Evolutionary conservation across 345 rosid species (phyloP), one percentile per base, ranked within the genome.

Genomic region (Brassica carinata): DNA sequence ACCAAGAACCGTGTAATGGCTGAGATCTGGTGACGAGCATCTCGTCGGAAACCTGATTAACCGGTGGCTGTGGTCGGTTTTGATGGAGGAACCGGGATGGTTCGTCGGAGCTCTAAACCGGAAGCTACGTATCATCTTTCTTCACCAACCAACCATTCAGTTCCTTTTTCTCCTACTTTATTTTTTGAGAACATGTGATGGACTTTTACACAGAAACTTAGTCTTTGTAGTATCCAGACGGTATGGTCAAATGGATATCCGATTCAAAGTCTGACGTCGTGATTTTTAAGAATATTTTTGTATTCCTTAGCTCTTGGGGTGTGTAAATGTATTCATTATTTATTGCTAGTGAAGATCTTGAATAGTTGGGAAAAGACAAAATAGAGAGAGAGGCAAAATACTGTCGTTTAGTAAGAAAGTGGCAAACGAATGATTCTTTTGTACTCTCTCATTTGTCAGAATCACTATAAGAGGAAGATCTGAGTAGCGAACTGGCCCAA

Each of bases 1-100:
- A 2, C 85, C 85, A 38, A 83, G 86, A 77, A 73, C 18, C 51
- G 78, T 48, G 73, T 72, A 83, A 38, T 79, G 73, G 79, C 34
- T 53, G 31, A 67, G 63, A 59, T 80, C 33, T 48, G 79, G 17
- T 48, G 66, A 8, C 1, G 61, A 74, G 2, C 83, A 68, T 74
- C 79, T 74, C 0, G 59, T 63, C 48, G 66, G 78, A 8, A 79
- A 67, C 51, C 63, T 15, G 15, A 67, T 34, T 4, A 69, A 74
- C 65, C 71, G 71, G 14, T 3, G 55, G 3, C 10, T 67, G 0
- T 67, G 31, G 53, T 45, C 58, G 26, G 45, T 67, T 67, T 74
- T 53, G 43, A 63, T 40, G 3, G 31, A n/a, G 8, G 83, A 74
- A 69, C 75, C 57, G 8, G 66, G 75, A 2, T 68, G 65, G 18